Evolutionary conservation across 768 basidiomycete species (phyloP).

Genomic region (Scleroderma bovista): DNA sequence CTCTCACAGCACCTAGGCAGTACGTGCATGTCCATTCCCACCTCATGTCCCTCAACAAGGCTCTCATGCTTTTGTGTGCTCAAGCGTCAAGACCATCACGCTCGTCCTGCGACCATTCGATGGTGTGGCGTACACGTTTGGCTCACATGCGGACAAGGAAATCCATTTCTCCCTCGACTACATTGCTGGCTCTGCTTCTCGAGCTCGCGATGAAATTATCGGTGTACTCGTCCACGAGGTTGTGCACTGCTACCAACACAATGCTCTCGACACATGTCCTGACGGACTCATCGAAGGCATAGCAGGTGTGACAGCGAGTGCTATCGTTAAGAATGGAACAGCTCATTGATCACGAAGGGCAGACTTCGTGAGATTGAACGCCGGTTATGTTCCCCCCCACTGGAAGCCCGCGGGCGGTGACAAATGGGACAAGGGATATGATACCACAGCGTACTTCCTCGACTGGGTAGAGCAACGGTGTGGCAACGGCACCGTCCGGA

Average conservation of each 20-base stretch:
- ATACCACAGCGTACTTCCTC: slow-evolving; percentile 69
- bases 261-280: slow-evolving; percentile 55
- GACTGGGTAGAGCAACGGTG: slow-evolving; percentile 56
- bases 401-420: slow-evolving; percentile 49
- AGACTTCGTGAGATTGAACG: slow-evolving; percentile 70
- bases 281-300: slow-evolving; percentile 75
- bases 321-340: neutral
- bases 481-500: slow-evolving; percentile 48
- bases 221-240: slow-evolving; percentile 74
- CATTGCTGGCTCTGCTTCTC: slow-evolving; percentile 38
- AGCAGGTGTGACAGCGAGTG: slow-evolving; percentile 45
- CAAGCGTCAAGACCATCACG: slow-evolving; percentile 47
- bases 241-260: slow-evolving; percentile 75
- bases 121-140: slow-evolving; percentile 66
- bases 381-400: slow-evolving; percentile 59
- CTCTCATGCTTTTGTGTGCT: slow-evolving; percentile 7
- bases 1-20: slow-evolving; percentile 41
- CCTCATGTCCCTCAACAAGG: neutral
- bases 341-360: neutral
- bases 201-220: slow-evolving; percentile 54
- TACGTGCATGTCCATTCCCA: slow-evolving; percentile 26
- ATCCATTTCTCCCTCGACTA: slow-evolving; percentile 69
- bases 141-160: slow-evolving; percentile 57
- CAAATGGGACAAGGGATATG: slow-evolving; percentile 74
- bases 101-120: slow-evolving; percentile 62